Percentiles rank a stretch among this genome's conserved stretches.
Evolutionary conservation across 2,329 filamentous ascomycete genomes (phyloP).

Genomic region (Fusarium marasasianum): DNA sequence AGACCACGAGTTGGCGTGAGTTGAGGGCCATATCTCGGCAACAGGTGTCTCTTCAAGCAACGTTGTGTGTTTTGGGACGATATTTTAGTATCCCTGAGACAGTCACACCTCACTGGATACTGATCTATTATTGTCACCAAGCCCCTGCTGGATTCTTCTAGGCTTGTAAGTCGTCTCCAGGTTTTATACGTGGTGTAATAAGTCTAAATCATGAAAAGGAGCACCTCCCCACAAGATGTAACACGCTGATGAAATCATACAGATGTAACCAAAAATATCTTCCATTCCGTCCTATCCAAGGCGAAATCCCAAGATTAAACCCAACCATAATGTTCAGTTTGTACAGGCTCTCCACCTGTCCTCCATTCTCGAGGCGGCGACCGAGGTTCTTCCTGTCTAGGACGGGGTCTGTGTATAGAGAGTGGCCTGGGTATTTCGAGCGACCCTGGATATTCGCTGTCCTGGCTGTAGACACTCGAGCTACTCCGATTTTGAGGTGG

Average conservation of each 20-base stretch:
- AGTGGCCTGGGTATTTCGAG: not conserved
- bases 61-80: not conserved
- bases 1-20: not conserved
- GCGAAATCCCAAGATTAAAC: not conserved
- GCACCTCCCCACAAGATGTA: not conserved
- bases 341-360: not conserved
- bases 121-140: not conserved
- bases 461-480: constrained; percentile 16
- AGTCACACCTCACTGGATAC: not conserved
- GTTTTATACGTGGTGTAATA: not conserved
- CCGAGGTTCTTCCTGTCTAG: not conserved
- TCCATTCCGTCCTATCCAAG: not conserved
- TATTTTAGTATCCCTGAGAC: not conserved
- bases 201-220: not conserved
- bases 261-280: not conserved
- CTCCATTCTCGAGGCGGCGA: not conserved
- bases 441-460: not conserved
- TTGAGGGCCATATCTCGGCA: not conserved
- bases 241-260: not conserved
- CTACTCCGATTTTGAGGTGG: not conserved
- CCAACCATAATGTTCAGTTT: not conserved
- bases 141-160: not conserved
- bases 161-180: no score
- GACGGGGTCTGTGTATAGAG: not conserved
- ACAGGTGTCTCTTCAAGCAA: not conserved